These are phyloP conservation scores for Stygiomarasmius scandens DNA, from an alignment of 1,284 basidiomycete genomes.

Conservation along the genomic window DNA sequence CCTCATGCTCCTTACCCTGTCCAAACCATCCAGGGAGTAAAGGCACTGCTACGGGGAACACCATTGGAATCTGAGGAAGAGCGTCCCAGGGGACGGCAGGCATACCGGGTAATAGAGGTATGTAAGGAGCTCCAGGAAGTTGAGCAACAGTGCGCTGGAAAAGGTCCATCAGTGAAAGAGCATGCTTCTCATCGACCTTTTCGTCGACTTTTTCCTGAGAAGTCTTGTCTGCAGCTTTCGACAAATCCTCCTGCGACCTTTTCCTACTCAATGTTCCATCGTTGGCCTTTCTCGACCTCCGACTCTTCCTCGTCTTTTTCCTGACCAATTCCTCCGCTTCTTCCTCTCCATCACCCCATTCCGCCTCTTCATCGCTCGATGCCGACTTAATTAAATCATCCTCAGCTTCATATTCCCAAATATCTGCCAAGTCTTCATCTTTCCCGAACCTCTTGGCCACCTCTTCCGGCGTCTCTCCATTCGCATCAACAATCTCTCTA, in stretches of 20 bases:
- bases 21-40: conserved; percentile 14
- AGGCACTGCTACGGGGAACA: conserved; percentile 62
- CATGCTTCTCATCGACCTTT: conserved; percentile 59
- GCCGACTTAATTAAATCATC: conserved; percentile 34
- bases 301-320: conserved; percentile 33
- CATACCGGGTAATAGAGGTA: conserved; percentile 56
- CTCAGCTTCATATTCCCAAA: conserved; percentile 32
- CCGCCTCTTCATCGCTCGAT: conserved; percentile 61
- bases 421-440: conserved; percentile 40
- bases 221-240: neutral
- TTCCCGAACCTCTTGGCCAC: conserved; percentile 57
- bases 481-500: conserved; percentile 71
- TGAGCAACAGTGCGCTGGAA: conserved; percentile 77
- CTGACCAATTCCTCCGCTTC: conserved; percentile 52
- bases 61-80: conserved; percentile 71
- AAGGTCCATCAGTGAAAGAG: conserved; percentile 69
- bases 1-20: conserved; percentile 28
- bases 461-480: conserved; percentile 83
- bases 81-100: conserved; percentile 66
- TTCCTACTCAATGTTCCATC: conserved; percentile 20
- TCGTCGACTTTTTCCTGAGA: conserved; percentile 20
- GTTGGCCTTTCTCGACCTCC: conserved; percentile 34
- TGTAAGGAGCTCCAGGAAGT: conserved; percentile 60
- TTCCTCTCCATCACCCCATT: conserved; percentile 70
- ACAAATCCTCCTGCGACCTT: conserved; percentile 27